Evolutionary conservation across 2,329 filamentous ascomycete genomes (phyloP).

Genomic region (Ophiosphaerella herpotricha): DNA sequence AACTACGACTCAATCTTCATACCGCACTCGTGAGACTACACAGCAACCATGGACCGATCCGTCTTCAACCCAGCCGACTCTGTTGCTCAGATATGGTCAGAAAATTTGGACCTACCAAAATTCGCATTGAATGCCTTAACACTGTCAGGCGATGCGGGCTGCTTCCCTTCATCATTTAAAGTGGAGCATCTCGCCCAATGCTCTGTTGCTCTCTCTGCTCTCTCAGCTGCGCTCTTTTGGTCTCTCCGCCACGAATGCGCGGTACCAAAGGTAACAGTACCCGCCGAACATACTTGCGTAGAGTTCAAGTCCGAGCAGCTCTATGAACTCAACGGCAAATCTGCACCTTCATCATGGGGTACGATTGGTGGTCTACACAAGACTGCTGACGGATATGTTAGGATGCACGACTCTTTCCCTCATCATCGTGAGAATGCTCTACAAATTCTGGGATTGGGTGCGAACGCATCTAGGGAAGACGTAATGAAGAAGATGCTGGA

Average conservation of each 20-base stretch:
- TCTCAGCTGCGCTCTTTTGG: conserved; percentile 56
- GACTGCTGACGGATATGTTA: conserved; percentile 57
- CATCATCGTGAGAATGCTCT: conserved; percentile 55
- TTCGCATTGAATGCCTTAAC: conserved; percentile 26
- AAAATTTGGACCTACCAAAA: conserved; percentile 25
- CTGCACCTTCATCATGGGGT: conserved; percentile 44
- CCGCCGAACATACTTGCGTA: conserved; percentile 52
- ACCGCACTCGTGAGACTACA: too few relatives aligned
- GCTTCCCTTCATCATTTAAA: conserved; percentile 59
- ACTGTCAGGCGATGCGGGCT: conserved; percentile 26
- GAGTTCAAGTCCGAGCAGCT: conserved; percentile 61
- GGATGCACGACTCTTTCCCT: conserved; percentile 60
- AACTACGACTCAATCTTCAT: too few relatives aligned
- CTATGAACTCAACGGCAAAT: conserved; percentile 51
- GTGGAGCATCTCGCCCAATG: conserved; percentile 59
- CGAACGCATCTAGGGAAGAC: conserved; percentile 42
- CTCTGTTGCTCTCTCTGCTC: conserved; percentile 56
- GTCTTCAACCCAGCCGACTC: conserved; percentile 30
- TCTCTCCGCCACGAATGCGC: conserved; percentile 34
- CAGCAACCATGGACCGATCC: conserved; percentile 22
- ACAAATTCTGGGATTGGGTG: conserved; percentile 49
- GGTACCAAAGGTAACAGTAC: conserved; percentile 50
- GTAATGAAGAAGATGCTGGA: conserved; percentile 45
- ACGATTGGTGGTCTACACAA: conserved; percentile 58
- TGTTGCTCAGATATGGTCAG: conserved; percentile 37